Conservation (phyloP, 2,329 filamentous ascomycete genomes). For the Fusarium armeniacum region DNA sequence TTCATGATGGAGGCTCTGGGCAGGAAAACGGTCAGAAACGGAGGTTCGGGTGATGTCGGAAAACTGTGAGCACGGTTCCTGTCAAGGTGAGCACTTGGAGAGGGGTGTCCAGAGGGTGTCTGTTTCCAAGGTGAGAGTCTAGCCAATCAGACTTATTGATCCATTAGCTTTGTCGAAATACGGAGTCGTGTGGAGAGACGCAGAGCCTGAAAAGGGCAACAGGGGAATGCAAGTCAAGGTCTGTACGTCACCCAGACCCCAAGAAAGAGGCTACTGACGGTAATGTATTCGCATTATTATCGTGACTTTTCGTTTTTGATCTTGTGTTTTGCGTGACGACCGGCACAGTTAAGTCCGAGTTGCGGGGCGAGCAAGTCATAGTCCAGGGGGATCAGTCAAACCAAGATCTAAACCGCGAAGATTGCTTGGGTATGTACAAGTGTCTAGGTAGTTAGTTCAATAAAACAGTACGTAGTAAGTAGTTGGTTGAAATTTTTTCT, state of each 20-base stretch:
- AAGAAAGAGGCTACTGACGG: constrained; percentile 43
- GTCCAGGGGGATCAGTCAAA: constrained; percentile 19
- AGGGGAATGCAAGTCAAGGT: constrained; percentile 27
- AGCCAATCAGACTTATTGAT: constrained; percentile 31
- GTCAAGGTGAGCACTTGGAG: constrained; percentile 6
- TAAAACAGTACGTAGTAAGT: not conserved
- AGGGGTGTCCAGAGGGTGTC: constrained; percentile 33
- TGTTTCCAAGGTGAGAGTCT: constrained; percentile 25
- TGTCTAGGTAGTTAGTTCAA: constrained; percentile 13
- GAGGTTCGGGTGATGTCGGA: constrained; percentile 45
- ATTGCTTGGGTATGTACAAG: not conserved
- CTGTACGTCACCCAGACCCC: constrained; percentile 43
- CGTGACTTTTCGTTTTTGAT: constrained; percentile 37
- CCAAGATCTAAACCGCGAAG: constrained; percentile 26
- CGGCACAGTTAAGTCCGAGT: constrained; percentile 18
- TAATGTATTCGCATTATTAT: constrained; percentile 42
- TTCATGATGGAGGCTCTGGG: constrained; percentile 44
- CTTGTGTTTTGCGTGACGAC: constrained; percentile 28
- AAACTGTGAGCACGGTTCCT: constrained; percentile 19
- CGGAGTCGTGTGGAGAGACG: constrained; percentile 29
- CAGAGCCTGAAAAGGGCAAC: constrained; percentile 11
- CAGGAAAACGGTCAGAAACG: constrained; percentile 43
- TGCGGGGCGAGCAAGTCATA: constrained; percentile 27
- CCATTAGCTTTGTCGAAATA: not conserved
- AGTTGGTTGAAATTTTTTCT: constrained; percentile 29